Percentiles rank a stretch among this genome's conserved stretches.
Conservation (phyloP, 371 early-diverging fungal genomes). For the Dichotomocladium elegans region DNA sequence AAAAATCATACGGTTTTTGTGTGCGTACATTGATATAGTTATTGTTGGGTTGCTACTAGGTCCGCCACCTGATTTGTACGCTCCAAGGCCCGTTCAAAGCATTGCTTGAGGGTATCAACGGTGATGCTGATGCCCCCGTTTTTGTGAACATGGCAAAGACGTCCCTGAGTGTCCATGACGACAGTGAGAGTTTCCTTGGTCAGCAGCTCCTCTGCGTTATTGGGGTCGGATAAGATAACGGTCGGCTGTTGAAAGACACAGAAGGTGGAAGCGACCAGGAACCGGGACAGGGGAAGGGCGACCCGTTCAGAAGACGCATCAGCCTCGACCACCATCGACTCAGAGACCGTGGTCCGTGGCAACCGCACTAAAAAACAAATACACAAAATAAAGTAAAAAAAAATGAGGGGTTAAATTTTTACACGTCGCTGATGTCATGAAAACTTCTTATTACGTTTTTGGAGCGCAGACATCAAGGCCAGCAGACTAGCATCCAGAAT, state of each 20-base stretch:
- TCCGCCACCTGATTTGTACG: slow-evolving; percentile 38
- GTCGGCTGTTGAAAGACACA: slow-evolving; percentile 59
- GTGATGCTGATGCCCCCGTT: slow-evolving; percentile 47
- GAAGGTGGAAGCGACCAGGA: slow-evolving; percentile 66
- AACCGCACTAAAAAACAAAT: slow-evolving; percentile 47
- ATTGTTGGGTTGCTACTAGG: too few relatives aligned
- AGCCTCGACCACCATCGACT: slow-evolving; percentile 60
- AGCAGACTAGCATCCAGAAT: slow-evolving; percentile 85
- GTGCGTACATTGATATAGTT: too few relatives aligned
- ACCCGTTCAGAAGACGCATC: slow-evolving; percentile 41
- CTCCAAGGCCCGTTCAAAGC: slow-evolving; percentile 40
- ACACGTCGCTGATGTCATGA: not conserved
- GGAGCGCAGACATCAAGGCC: slow-evolving; percentile 71
- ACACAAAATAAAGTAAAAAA: not conserved
- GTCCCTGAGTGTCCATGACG: slow-evolving; percentile 56
- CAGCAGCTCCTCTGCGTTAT: slow-evolving; percentile 68
- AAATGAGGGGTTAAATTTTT: not conserved
- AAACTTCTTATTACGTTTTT: slow-evolving; percentile 46
- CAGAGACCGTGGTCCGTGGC: slow-evolving; percentile 57
- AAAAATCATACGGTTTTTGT: too few relatives aligned
- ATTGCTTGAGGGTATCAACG: slow-evolving; percentile 29
- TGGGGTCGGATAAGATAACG: slow-evolving; percentile 69
- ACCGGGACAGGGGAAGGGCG: slow-evolving; percentile 45
- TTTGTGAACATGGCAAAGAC: slow-evolving; percentile 50
- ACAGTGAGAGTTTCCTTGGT: slow-evolving; percentile 56